phyloP scores from a whole-genome alignment of 805 yeast species.

The Kregervanrija fluxuum region DNA sequence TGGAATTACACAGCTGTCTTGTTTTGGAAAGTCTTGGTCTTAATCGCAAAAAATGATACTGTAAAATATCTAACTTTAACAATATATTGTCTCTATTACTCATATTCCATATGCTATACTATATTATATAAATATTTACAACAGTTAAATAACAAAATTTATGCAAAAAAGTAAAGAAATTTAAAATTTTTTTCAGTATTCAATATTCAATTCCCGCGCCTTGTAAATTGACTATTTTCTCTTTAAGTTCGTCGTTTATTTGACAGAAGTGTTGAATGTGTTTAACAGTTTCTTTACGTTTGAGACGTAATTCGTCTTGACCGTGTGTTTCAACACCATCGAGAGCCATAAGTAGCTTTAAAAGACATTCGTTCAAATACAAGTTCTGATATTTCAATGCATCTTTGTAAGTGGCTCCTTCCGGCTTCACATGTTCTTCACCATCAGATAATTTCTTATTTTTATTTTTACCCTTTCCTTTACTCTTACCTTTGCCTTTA shows the following conservation, averaged over 20 bases:
- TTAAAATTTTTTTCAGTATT: neutral
- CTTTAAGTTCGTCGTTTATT: slow-evolving; percentile 36
- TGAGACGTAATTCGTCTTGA: slow-evolving; percentile 43
- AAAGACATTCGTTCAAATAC: slow-evolving; percentile 58
- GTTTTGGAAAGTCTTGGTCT: slow-evolving; percentile 49
- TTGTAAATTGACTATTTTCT: slow-evolving; percentile 15
- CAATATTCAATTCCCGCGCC: slow-evolving; percentile 8
- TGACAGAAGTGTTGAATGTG: slow-evolving; percentile 53
- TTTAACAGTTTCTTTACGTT: slow-evolving; percentile 54
- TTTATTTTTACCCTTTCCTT: neutral
- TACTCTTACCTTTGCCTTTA: neutral
- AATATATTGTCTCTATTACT: slow-evolving; percentile 28
- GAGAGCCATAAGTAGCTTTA: slow-evolving; percentile 57
- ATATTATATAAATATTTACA: no score
- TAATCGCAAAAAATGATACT: slow-evolving; percentile 36
- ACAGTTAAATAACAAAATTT: no score
- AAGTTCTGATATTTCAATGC: slow-evolving; percentile 39
- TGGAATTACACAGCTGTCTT: slow-evolving; percentile 37
- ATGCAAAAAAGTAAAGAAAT: neutral
- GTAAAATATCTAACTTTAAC: slow-evolving; percentile 53
- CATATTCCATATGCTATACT: no score
- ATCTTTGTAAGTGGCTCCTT: slow-evolving; percentile 17
- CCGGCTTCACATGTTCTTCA: neutral
- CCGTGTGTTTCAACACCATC: slow-evolving; percentile 48
- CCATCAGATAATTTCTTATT: no score